Percentiles rank a stretch among this genome's conserved stretches.
These are phyloP conservation scores for Elaeagnus macrophylla DNA, from an alignment of 306 rosid species.

Conservation along the genomic window DNA sequence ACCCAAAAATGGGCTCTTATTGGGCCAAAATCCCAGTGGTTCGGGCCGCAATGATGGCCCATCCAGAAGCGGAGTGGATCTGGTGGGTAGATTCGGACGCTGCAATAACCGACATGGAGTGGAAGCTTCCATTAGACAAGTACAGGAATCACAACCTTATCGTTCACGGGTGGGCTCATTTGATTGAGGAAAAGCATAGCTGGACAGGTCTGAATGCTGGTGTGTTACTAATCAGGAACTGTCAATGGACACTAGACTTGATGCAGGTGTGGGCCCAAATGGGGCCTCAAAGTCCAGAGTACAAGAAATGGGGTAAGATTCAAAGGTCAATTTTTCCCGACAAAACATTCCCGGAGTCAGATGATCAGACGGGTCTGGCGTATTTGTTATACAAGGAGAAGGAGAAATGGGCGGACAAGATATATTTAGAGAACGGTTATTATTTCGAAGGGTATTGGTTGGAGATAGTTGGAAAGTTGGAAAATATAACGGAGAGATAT, in stretches of 20 bases:
- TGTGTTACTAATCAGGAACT: constrained; percentile 23
- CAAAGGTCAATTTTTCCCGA: constrained; percentile 19
- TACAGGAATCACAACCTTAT: constrained; percentile 23
- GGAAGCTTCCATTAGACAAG: constrained; percentile 16
- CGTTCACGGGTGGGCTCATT: constrained; percentile 26
- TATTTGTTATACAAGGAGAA: constrained; percentile 12
- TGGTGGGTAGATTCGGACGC: constrained; percentile 53
- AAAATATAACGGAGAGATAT: constrained; percentile 8
- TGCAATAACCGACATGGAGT: constrained; percentile 37
- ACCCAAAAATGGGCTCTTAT: constrained; percentile 32
- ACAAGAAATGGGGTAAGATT: constrained; percentile 26
- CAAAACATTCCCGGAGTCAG: constrained; percentile 19
- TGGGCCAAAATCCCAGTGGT: constrained; percentile 35
- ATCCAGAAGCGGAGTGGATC: constrained; percentile 40
- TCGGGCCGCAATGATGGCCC: constrained; percentile 37
- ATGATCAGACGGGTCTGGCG: constrained; percentile 34
- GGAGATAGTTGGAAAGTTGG: constrained; percentile 10
- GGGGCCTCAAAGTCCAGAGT: constrained; percentile 24
- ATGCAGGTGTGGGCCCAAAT: constrained; percentile 34
- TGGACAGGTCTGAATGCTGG: constrained; percentile 41
- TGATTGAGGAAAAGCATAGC: constrained; percentile 25
- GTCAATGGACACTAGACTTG: constrained; percentile 45
- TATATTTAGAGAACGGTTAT: constrained; percentile 22
- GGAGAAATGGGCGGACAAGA: constrained; percentile 26
- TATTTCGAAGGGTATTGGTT: constrained; percentile 32